Conservation (phyloP, 768 basidiomycete genomes). For the Ramaria sp. region DNA sequence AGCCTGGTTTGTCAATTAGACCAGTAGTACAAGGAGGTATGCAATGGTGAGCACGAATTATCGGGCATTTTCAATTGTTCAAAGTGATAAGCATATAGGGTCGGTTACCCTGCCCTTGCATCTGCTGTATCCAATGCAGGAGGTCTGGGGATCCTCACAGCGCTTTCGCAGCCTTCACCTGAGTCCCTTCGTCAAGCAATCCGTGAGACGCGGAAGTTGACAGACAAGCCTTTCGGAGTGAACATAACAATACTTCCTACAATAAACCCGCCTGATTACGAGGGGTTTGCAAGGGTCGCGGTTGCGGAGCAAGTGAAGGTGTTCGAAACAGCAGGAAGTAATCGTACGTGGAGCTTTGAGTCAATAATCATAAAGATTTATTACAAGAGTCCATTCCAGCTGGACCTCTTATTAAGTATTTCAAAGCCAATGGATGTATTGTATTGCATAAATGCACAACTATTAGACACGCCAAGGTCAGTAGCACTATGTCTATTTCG, state of each 20-base stretch:
- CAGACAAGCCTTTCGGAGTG: constrained; percentile 71
- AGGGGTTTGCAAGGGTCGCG: constrained; percentile 68
- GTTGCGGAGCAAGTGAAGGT: constrained; percentile 82
- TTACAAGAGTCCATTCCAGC: constrained; percentile 30
- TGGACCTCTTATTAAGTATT: constrained; percentile 64
- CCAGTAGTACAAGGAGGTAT: constrained; percentile 83
- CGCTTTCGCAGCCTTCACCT: constrained; percentile 79
- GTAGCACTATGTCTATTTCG: constrained; percentile 2
- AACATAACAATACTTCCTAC: constrained; percentile 82
- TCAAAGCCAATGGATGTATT: constrained; percentile 67
- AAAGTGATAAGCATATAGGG: constrained; percentile 34
- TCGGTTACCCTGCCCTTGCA: constrained; percentile 63
- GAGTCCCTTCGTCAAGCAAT: constrained; percentile 74
- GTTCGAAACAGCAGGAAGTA: constrained; percentile 91
- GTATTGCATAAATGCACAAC: constrained; percentile 90
- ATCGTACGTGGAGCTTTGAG: constrained; percentile 34
- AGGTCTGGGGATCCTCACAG: constrained; percentile 79
- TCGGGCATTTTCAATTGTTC: neutral
- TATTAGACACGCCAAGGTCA: constrained; percentile 73
- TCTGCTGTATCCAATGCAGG: constrained; percentile 78
- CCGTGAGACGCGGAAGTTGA: constrained; percentile 58
- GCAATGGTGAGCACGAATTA: constrained; percentile 55
- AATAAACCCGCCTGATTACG: constrained; percentile 87
- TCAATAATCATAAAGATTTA: neutral
- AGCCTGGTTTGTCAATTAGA: neutral